Percentiles rank a stretch among this genome's conserved stretches.
Evolutionary conservation across 164 flowering plant species (phyloP).

Genomic region (grape (Vitis vinifera)): ASM3070453v1 NC_081805.1:3340001-3340500

Average conservation of each 20-base stretch:
- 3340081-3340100: constrained; percentile 94
- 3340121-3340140: not conserved
- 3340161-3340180: not conserved
- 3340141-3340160: not conserved
- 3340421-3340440: too few relatives aligned
- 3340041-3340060: constrained; percentile 77
- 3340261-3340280: constrained; percentile 82
- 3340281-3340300: constrained; percentile 57
- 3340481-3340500: not conserved
- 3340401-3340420: too few relatives aligned
- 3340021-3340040: constrained; percentile 88
- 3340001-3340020: constrained; percentile 76
- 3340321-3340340: not conserved
- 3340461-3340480: too few relatives aligned
- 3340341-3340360: not conserved
- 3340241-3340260: constrained; percentile 87
- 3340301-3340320: not conserved
- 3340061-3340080: constrained; percentile 72
- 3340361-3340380: too few relatives aligned
- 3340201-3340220: constrained; percentile 99
- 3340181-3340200: constrained; percentile 88
- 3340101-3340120: constrained; percentile 46
- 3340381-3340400: too few relatives aligned
- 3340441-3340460: too few relatives aligned
- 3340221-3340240: constrained; percentile 90